A percentile compares a stretch with the other conserved stretches of the same genome.
These are phyloP conservation scores for Alloascoidea africana DNA, from an alignment of 805 yeast genomes.

Conservation along the genomic window DNA sequence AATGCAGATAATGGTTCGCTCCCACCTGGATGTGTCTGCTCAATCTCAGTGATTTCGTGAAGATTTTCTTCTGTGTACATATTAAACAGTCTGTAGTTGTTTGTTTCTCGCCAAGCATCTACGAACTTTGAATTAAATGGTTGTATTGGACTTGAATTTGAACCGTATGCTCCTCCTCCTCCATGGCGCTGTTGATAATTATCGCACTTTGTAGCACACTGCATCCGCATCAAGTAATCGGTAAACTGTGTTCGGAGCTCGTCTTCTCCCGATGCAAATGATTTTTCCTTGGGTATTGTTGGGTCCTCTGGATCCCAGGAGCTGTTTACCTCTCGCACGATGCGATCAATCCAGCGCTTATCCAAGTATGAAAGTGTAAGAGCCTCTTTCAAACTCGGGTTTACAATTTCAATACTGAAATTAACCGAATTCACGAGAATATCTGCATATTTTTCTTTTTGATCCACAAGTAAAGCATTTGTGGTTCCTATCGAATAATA, in stretches of 20 bases:
- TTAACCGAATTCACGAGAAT: conserved; percentile 44
- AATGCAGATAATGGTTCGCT: too few relatives aligned
- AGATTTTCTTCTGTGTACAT: conserved; percentile 50
- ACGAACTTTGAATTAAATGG: conserved; percentile 32
- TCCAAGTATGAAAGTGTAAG: conserved; percentile 44
- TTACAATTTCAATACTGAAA: conserved; percentile 28
- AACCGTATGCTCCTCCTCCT: conserved; percentile 10
- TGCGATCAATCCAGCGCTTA: conserved; percentile 54
- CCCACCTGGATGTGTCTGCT: conserved; percentile 18
- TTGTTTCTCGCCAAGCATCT: conserved; percentile 36
- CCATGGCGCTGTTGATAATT: conserved; percentile 30
- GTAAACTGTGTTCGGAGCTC: conserved; percentile 79
- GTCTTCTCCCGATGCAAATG: conserved; percentile 69
- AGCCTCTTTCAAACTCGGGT: conserved; percentile 24
- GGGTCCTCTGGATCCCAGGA: conserved; percentile 26
- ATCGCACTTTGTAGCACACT: conserved; percentile 58
- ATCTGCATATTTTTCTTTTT: conserved; percentile 47
- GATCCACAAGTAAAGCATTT: conserved; percentile 63
- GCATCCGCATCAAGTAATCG: conserved; percentile 67
- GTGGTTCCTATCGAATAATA: conserved; percentile 79
- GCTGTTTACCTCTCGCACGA: conserved; percentile 32
- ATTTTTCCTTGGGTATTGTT: conserved; percentile 25
- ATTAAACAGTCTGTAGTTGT: conserved; percentile 39
- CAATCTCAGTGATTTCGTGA: conserved; percentile 43
- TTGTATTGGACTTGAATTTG: conserved; percentile 18